Base-by-base conservation (phyloP, 2,329 filamentous ascomycete genomes). In the Pseudofabraea citricarpa region DNA sequence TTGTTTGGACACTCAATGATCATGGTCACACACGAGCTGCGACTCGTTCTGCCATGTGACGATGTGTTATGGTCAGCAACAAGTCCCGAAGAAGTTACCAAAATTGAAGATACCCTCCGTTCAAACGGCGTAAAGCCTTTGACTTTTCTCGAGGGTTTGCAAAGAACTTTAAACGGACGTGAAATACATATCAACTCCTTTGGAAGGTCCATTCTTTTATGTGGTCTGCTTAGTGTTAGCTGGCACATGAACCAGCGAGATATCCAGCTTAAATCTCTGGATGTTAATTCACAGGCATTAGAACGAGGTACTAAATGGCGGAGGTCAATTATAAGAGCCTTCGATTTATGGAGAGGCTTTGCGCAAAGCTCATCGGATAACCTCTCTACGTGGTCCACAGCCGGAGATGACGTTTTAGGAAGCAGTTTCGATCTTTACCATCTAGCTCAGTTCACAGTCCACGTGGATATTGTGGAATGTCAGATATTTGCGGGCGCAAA, bases 241-340 rank as follows among this genome's bases (percentile, higher is more conserved):
- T 97, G 90, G 88, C 91, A 97, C 63, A 91, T 97, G 86, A 93
- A 95, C 60, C 90, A 97, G 62, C 80, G 91, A 58, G 93, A 97
- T 62, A 76, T 96, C 10, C 91, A 96, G 67, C 85, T 95, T 45
- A 91, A 84, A 61, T 90, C 90, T 1, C 74, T 97, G 0, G 90
- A 79, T 10, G 87, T 90, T n/a, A n/a, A n/a, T 9, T 80, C 81
- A 0, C 81, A 85, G 54, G 83, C 88, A 1, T 75, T 95, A 1
- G 91, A 90, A 3, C 90, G 86, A 3, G 82, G 90, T 15, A 90
- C 94, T 60, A 91, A 91, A 62, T 97, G 93, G 93, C 82, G 90
- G 42, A 81, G 83, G 7, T 84, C 88, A 4, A 71, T 98, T 24
- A 90, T 89, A 1, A 78, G 84, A 42, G 90, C 93, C 0, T 97